phyloP scores from a whole-genome alignment of 345 rosid species.

The Arabis hirsuta region DNA sequence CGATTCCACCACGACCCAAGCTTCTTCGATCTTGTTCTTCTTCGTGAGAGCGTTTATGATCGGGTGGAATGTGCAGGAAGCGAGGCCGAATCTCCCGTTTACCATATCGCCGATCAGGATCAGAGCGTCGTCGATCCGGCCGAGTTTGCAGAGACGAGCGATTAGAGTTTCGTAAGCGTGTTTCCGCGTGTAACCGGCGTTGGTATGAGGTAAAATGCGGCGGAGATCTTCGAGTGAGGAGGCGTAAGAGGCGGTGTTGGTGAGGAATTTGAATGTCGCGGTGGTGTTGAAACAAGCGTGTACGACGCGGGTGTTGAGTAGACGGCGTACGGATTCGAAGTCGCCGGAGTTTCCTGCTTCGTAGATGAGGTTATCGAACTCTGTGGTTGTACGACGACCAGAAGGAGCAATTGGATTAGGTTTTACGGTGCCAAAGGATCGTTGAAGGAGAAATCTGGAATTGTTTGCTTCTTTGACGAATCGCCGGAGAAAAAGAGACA shows the following conservation, averaged over 20 bases:
- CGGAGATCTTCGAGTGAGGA: slow-evolving; percentile 52
- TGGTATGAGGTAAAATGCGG: slow-evolving; percentile 52
- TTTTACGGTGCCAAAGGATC: slow-evolving; percentile 33
- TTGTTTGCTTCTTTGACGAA: slow-evolving; percentile 10
- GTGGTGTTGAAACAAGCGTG: slow-evolving; percentile 63
- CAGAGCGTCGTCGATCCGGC: slow-evolving; percentile 49
- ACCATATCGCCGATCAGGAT: slow-evolving; percentile 51
- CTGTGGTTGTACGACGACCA: slow-evolving; percentile 51
- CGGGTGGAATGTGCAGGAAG: slow-evolving; percentile 54
- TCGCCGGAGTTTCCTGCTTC: slow-evolving; percentile 59
- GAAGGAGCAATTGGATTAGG: slow-evolving; percentile 31
- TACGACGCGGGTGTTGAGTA: slow-evolving; percentile 61
- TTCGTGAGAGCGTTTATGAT: slow-evolving; percentile 50
- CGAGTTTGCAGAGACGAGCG: slow-evolving; percentile 64
- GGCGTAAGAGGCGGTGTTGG: slow-evolving; percentile 49
- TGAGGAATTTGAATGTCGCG: slow-evolving; percentile 73
- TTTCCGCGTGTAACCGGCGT: slow-evolving; percentile 56
- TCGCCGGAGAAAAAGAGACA: slow-evolving; percentile 44
- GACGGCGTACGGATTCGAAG: slow-evolving; percentile 54
- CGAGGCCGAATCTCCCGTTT: slow-evolving; percentile 36
- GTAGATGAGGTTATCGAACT: slow-evolving; percentile 61
- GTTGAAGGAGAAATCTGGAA: slow-evolving; percentile 27
- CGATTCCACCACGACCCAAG: slow-evolving; percentile 50
- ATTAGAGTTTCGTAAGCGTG: slow-evolving; percentile 62
- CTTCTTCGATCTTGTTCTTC: slow-evolving; percentile 50